A percentile compares a stretch with the other conserved stretches of the same genome.
Conservation (phyloP, 2,329 filamentous ascomycete species). For the Colletotrichum cordylinicola region DNA sequence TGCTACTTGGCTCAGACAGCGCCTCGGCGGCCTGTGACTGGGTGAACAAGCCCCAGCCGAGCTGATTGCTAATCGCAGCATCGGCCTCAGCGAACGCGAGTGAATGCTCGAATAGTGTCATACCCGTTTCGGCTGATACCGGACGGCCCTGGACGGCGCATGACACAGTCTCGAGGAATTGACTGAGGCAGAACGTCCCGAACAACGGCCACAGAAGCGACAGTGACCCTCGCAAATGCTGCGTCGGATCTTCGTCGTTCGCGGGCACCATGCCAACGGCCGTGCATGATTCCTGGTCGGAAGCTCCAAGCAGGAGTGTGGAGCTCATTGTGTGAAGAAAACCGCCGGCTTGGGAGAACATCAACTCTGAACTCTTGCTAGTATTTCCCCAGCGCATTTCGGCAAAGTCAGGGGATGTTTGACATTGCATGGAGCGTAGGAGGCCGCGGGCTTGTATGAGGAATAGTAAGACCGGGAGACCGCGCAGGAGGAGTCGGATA, state of each 20-base stretch:
- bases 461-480: conserved; percentile 74
- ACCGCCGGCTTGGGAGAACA: conserved; percentile 73
- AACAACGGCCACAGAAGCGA: conserved; percentile 79
- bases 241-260: conserved; percentile 53
- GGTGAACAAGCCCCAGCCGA: conserved; percentile 72
- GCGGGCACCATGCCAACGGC: conserved; percentile 74
- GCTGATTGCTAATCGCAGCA: conserved; percentile 80
- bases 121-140: conserved; percentile 85
- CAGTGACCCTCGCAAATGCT: conserved; percentile 76
- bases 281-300: conserved; percentile 76
- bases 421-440: conserved; percentile 88
- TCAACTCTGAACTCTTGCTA: conserved; percentile 68
- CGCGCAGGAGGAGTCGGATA: conserved; percentile 71
- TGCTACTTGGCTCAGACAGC: not conserved
- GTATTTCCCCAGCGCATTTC: conserved; percentile 73
- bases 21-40: conserved; percentile 46
- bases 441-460: conserved; percentile 71
- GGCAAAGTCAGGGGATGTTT: conserved; percentile 79
- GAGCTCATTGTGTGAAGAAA: conserved; percentile 78
- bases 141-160: conserved; percentile 86
- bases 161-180: conserved; percentile 87
- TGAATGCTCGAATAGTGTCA: conserved; percentile 96
- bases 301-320: conserved; percentile 73
- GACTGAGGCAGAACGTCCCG: conserved; percentile 72
- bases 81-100: conserved; percentile 96